Evolutionary conservation across 2,329 filamentous ascomycete species (phyloP).

Genomic region (Nothophoma quercina): DNA sequence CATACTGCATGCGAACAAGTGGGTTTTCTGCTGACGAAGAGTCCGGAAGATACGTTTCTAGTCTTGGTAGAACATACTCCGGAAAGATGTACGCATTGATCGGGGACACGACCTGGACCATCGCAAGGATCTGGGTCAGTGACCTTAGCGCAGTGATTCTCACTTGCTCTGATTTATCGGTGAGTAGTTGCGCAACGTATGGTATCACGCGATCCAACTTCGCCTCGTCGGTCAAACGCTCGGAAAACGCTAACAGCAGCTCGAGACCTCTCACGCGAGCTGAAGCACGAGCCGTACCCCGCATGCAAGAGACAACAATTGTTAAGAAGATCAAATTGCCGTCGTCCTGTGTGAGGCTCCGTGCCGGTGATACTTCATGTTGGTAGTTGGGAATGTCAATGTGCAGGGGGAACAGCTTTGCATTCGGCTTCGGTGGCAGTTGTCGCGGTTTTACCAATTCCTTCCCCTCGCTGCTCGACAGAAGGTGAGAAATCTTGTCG

Average conservation of each 20-base stretch:
- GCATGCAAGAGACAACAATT: conserved; percentile 84
- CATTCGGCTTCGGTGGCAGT: conserved; percentile 49
- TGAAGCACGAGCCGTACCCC: conserved; percentile 88
- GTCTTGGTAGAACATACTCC: conserved; percentile 68
- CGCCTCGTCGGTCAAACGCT: conserved; percentile 90
- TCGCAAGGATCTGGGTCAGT: conserved; percentile 81
- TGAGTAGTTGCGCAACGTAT: conserved; percentile 83
- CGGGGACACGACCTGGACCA: conserved; percentile 86
- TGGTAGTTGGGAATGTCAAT: conserved; percentile 88
- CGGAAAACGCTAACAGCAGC: conserved; percentile 87
- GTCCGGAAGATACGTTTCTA: conserved; percentile 64
- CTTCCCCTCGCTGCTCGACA: conserved; percentile 73
- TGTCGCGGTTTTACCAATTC: conserved; percentile 44
- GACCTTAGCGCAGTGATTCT: conserved; percentile 85
- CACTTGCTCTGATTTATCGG: conserved; percentile 83
- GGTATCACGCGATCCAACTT: conserved; percentile 93
- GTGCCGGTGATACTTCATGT: conserved; percentile 68
- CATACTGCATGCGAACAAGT: conserved; percentile 87
- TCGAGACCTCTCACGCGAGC: conserved; percentile 90
- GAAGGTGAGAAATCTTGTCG: conserved; percentile 95
- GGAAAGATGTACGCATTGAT: conserved; percentile 73
- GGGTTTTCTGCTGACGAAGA: conserved; percentile 60
- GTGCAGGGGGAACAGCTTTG: conserved; percentile 78
- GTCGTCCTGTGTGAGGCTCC: conserved; percentile 75
- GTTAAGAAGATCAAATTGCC: conserved; percentile 93